A percentile compares a stretch with the other conserved stretches of the same genome.
phyloP scores from a whole-genome alignment of 2,329 filamentous ascomycete genomes.

The Reticulascus tulasneorum region DNA sequence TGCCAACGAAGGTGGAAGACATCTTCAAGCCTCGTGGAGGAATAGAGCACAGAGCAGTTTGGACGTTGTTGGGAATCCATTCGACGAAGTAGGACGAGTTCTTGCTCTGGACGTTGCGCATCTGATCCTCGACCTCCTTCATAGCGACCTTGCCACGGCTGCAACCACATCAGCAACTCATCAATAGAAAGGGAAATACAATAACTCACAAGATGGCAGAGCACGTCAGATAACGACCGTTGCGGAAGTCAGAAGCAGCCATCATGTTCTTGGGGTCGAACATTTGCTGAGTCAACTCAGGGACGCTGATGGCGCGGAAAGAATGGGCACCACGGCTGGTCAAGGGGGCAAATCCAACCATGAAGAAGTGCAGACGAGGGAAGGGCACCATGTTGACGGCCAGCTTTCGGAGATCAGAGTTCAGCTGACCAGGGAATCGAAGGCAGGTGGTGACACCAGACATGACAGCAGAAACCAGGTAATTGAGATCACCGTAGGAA shows the following conservation, averaged over 20 bases:
- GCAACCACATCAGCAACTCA: conserved; percentile 1
- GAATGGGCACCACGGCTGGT: conserved; percentile 81
- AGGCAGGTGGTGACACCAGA: conserved; percentile 97
- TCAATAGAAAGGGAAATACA: background rate
- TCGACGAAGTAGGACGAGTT: conserved; percentile 99
- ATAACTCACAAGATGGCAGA: conserved; percentile 86
- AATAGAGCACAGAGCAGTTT: conserved; percentile 98
- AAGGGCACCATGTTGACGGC: conserved; percentile 99
- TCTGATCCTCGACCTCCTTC: conserved; percentile 99
- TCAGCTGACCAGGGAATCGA: conserved; percentile 98
- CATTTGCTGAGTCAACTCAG: conserved; percentile 99
- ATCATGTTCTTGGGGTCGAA: conserved; percentile 99
- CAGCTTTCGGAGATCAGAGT: conserved; percentile 99
- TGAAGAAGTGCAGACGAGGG: conserved; percentile 99
- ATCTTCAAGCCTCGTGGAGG: conserved; percentile 97
- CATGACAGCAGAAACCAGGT: conserved; percentile 99
- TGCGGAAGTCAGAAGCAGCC: conserved; percentile 99
- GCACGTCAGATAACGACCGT: conserved; percentile 99
- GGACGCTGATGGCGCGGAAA: conserved; percentile 96
- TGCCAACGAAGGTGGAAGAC: conserved; percentile 98
- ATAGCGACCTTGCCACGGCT: conserved; percentile 98
- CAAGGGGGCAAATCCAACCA: conserved; percentile 98
- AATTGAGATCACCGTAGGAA: conserved; percentile 98
- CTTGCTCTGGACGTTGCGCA: conserved; percentile 99
- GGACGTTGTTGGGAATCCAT: conserved; percentile 99